Conservation (phyloP, 257 asterid species). For the Solanum piurae region DNA sequence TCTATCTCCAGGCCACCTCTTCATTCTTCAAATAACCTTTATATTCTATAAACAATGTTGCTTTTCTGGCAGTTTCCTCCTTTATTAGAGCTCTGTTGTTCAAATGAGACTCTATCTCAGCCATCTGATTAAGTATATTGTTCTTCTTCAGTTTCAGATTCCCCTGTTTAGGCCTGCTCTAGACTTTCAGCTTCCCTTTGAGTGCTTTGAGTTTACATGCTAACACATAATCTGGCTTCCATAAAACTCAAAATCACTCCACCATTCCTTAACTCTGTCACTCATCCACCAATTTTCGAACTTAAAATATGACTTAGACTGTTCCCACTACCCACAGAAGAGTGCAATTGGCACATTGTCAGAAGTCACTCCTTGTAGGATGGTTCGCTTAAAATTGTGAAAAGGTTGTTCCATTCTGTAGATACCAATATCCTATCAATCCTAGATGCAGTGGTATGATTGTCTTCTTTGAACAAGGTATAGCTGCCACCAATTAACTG, state of each 20-base stretch:
- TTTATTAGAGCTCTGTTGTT: neutral
- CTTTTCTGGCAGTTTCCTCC: neutral
- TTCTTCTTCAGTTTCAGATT: neutral
- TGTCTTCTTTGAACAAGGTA: neutral
- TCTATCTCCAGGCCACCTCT: neutral
- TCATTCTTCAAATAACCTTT: neutral
- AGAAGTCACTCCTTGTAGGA: neutral
- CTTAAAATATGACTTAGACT: neutral
- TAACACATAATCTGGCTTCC: neutral
- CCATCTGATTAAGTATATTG: neutral
- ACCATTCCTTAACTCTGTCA: neutral
- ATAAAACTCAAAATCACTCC: neutral
- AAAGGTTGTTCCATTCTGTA: neutral
- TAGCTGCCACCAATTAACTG: neutral
- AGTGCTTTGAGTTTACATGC: neutral
- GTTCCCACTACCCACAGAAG: neutral
- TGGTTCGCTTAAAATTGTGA: neutral
- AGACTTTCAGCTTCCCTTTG: neutral
- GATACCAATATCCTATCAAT: neutral
- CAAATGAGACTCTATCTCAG: neutral
- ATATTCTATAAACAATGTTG: neutral
- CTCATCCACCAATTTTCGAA: neutral
- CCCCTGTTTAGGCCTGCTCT: neutral
- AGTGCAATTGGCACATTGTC: neutral
- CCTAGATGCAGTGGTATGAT: neutral